Percentiles rank a stretch among this genome's conserved stretches.
Conservation (phyloP, 768 basidiomycete genomes). For the Leucogyrophana mollusca region DNA sequence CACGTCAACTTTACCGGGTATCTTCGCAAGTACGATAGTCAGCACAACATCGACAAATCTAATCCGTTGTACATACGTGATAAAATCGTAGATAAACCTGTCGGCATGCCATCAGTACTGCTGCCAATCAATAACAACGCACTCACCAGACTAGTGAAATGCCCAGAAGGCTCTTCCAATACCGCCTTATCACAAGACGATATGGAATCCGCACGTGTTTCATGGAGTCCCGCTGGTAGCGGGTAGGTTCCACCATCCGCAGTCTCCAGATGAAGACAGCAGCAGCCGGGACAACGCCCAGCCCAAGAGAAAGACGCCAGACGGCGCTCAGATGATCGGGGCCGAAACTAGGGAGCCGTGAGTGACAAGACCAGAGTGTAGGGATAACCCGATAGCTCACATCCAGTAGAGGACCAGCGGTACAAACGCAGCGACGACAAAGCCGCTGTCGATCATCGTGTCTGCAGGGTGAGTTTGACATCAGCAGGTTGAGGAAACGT, state of each 20-base stretch:
- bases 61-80: slow-evolving; percentile 58
- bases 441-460: slow-evolving; percentile 83
- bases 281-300: slow-evolving; percentile 78
- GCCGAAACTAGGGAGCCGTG: slow-evolving; percentile 53
- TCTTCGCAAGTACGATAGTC: too few relatives aligned
- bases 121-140: neutral
- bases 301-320: slow-evolving; percentile 84
- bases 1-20: too few relatives aligned
- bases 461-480: slow-evolving; percentile 43
- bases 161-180: slow-evolving; percentile 70
- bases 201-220: slow-evolving; percentile 74
- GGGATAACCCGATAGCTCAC: slow-evolving; percentile 45
- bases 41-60: too few relatives aligned
- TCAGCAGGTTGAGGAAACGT: slow-evolving; percentile 2
- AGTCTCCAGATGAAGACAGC: slow-evolving; percentile 87
- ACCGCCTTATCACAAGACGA: slow-evolving; percentile 70
- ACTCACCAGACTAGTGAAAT: slow-evolving; percentile 72
- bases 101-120: slow-evolving; percentile 1
- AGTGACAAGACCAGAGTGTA: neutral
- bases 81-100: slow-evolving; percentile 81
- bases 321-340: slow-evolving; percentile 77
- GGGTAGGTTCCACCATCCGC: slow-evolving; percentile 75
- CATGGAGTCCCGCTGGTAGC: slow-evolving; percentile 80
- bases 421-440: slow-evolving; percentile 77
- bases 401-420: slow-evolving; percentile 90